Evolutionary conservation across 2,329 filamentous ascomycete genomes (phyloP).

Genomic region (Colletotrichum simmondsii): DNA sequence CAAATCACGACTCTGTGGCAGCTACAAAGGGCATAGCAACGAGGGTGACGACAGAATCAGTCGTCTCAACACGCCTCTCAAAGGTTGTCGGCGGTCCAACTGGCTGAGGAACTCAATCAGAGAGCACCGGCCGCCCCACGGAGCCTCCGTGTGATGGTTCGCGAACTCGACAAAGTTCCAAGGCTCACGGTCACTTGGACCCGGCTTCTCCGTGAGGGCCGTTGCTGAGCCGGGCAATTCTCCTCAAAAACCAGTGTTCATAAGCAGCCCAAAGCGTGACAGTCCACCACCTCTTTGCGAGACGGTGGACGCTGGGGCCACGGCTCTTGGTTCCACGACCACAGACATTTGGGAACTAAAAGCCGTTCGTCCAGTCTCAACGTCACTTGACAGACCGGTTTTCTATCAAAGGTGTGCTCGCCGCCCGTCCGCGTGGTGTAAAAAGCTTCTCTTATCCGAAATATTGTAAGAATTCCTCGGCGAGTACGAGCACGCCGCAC

Average conservation of each 20-base stretch:
- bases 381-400: background rate
- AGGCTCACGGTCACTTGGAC: constrained; percentile 3
- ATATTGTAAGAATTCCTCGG: background rate
- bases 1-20: too few species aligned
- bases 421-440: background rate
- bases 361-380: constrained; percentile 22
- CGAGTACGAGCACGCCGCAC: constrained; percentile 5
- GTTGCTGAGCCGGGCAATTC: background rate
- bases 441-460: background rate
- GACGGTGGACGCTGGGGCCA: constrained; percentile 17
- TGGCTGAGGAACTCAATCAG: background rate
- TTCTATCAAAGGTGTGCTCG: background rate
- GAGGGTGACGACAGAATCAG: background rate
- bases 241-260: background rate
- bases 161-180: background rate
- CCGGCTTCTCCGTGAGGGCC: background rate
- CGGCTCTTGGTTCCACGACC: background rate
- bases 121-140: background rate
- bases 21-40: background rate
- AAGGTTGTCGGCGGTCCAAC: constrained; percentile 23
- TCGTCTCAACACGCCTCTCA: constrained; percentile 1
- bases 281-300: background rate
- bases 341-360: background rate
- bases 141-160: background rate
- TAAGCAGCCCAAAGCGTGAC: background rate